Percentiles rank a stretch among this genome's conserved stretches.
Conservation (phyloP, 345 rosid genomes). For the Carallia brachiata region DNA sequence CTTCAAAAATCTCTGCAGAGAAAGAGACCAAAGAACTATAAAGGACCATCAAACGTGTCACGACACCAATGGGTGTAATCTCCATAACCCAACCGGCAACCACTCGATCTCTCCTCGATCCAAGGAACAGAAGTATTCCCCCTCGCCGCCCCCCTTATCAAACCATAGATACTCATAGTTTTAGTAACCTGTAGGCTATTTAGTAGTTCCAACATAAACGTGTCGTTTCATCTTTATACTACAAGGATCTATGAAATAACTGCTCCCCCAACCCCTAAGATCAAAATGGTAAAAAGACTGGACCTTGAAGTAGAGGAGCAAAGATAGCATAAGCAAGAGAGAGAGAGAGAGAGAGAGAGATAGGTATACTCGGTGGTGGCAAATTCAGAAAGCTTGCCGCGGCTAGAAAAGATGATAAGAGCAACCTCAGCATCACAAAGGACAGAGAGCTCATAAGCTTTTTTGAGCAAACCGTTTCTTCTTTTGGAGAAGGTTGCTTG, state of each 20-base stretch:
- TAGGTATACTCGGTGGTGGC: slow-evolving; percentile 23
- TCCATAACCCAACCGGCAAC: not conserved
- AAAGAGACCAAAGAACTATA: not conserved
- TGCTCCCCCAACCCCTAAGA: not conserved
- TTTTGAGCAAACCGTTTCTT: slow-evolving; percentile 43
- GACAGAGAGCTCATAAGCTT: slow-evolving; percentile 41
- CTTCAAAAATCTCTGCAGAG: not conserved
- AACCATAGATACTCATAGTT: too few species aligned
- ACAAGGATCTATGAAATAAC: too few species aligned
- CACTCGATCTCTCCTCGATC: not conserved
- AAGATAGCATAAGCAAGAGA: not conserved
- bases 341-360: not conserved
- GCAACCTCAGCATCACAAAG: slow-evolving; percentile 45
- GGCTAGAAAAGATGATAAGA: slow-evolving; percentile 41
- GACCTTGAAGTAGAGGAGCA: too few species aligned
- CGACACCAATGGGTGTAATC: not conserved
- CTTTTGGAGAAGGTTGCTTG: slow-evolving; percentile 46
- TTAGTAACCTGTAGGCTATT: too few species aligned
- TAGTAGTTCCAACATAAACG: too few species aligned
- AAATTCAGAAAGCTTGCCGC: slow-evolving; percentile 38
- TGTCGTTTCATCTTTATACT: too few species aligned
- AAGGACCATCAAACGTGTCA: slow-evolving; percentile 8
- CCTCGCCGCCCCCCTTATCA: not conserved
- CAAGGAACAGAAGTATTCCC: not conserved
- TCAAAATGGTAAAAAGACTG: not conserved